A percentile compares a stretch with the other conserved stretches of the same genome.
Conservation (phyloP, 2,329 filamentous ascomycete genomes). For the Epichloe baconii region DNA sequence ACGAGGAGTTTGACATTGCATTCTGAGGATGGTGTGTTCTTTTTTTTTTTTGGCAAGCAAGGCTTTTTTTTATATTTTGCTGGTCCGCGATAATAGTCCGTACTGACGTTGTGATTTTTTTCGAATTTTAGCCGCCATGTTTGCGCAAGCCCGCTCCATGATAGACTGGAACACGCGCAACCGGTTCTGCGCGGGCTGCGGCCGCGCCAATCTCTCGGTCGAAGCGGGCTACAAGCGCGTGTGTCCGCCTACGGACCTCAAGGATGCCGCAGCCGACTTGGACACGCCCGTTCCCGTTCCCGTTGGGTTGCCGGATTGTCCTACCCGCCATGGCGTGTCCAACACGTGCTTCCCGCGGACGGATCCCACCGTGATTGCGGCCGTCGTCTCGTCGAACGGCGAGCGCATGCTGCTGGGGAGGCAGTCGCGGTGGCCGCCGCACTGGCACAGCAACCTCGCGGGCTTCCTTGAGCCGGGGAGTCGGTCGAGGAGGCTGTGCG, state of each 20-base stretch:
- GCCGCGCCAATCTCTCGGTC: constrained; percentile 64
- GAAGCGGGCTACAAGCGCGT: constrained; percentile 71
- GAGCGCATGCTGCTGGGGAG: constrained; percentile 72
- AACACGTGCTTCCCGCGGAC: constrained; percentile 89
- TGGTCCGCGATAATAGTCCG: too few relatives aligned
- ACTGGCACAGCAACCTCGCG: constrained; percentile 83
- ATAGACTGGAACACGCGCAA: constrained; percentile 93
- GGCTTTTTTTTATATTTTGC: too few relatives aligned
- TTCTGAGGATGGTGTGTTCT: constrained; percentile 43
- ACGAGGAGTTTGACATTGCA: constrained; percentile 48
- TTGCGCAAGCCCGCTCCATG: constrained; percentile 75
- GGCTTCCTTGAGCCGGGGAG: constrained; percentile 81
- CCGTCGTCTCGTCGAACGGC: constrained; percentile 71
- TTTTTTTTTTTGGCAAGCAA: neutral
- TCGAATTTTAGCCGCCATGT: constrained; percentile 60
- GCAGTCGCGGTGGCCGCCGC: constrained; percentile 65
- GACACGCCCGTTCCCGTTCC: neutral
- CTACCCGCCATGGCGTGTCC: constrained; percentile 70
- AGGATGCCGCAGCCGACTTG: constrained; percentile 21
- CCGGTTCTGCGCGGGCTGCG: constrained; percentile 83
- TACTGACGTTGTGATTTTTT: too few relatives aligned
- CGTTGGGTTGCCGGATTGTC: constrained; percentile 41
- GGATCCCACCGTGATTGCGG: constrained; percentile 91
- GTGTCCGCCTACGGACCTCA: constrained; percentile 58
- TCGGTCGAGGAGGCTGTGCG: constrained; percentile 75